Conservation (phyloP, 176 grass and related monocot genomes). For the Ensete glaucum region DNA sequence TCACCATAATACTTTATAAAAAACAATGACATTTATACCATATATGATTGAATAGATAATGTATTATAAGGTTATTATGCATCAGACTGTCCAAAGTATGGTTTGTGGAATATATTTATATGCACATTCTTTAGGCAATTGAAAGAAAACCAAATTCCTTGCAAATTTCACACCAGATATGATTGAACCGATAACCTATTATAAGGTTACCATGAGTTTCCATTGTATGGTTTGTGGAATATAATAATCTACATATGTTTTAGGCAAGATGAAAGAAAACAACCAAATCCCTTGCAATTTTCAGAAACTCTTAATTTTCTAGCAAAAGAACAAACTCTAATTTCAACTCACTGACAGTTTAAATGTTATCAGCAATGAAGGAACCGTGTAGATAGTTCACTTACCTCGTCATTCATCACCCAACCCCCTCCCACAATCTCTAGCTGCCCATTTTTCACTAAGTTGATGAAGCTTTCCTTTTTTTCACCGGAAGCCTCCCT, state of each 20-base stretch:
- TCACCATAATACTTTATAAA: neutral
- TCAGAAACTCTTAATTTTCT: too few relatives aligned
- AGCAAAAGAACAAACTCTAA: neutral
- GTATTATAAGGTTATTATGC: neutral
- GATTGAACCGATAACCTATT: too few relatives aligned
- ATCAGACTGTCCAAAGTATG: neutral
- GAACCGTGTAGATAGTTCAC: neutral
- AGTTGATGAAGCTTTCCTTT: slow-evolving; percentile 57
- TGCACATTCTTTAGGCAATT: too few relatives aligned
- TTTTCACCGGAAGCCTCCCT: slow-evolving; percentile 63
- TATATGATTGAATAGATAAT: neutral
- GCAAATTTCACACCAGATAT: too few relatives aligned
- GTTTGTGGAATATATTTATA: too few relatives aligned
- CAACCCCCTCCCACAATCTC: slow-evolving; percentile 97
- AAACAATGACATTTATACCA: neutral
- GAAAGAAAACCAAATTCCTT: too few relatives aligned
- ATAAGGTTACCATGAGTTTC: too few relatives aligned
- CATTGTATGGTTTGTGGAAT: too few relatives aligned
- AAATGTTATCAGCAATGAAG: neutral
- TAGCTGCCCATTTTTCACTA: slow-evolving; percentile 72
- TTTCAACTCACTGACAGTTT: neutral
- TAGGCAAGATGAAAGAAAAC: too few relatives aligned
- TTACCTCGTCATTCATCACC: slow-evolving; percentile 99
- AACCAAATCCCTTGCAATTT: too few relatives aligned
- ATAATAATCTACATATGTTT: too few relatives aligned